Percentiles rank a stretch among this genome's conserved stretches.
These are phyloP conservation scores for Hydnum rufescens DNA, from an alignment of 768 basidiomycete genomes.

Conservation along the genomic window DNA sequence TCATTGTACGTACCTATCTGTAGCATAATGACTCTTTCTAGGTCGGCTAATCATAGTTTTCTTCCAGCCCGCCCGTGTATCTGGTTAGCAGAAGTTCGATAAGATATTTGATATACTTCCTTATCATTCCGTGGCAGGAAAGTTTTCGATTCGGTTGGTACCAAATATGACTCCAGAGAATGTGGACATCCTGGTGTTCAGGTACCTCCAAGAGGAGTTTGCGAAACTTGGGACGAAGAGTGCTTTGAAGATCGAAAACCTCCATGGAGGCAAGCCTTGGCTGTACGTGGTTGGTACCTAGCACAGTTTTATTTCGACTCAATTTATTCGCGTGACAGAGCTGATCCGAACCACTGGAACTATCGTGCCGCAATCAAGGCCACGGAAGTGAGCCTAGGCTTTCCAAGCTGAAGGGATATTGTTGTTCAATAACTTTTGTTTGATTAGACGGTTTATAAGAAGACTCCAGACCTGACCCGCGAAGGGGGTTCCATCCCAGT, in stretches of 20 bases:
- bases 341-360: slow-evolving; percentile 77
- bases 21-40: background rate
- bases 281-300: slow-evolving; percentile 20
- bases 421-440: background rate
- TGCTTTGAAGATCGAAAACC: slow-evolving; percentile 44
- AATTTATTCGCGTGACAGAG: slow-evolving; percentile 12
- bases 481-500: slow-evolving; percentile 94
- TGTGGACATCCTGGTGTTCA: slow-evolving; percentile 48
- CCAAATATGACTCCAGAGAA: slow-evolving; percentile 70
- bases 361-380: slow-evolving; percentile 75
- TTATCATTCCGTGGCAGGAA: slow-evolving; percentile 26
- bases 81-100: background rate
- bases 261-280: slow-evolving; percentile 84
- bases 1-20: slow-evolving; percentile 35
- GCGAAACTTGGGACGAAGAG: slow-evolving; percentile 74
- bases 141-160: slow-evolving; percentile 78
- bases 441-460: slow-evolving; percentile 35
- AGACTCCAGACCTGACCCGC: slow-evolving; percentile 62
- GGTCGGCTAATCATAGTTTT: background rate
- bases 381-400: slow-evolving; percentile 34
- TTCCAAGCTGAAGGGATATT: background rate
- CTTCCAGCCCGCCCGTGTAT: background rate
- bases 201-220: slow-evolving; percentile 61
- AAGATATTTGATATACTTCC: background rate
- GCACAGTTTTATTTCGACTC: slow-evolving; percentile 10